Evolutionary conservation across 2,329 filamentous ascomycete species (phyloP).

Genomic region (Truncatella angustata): DNA sequence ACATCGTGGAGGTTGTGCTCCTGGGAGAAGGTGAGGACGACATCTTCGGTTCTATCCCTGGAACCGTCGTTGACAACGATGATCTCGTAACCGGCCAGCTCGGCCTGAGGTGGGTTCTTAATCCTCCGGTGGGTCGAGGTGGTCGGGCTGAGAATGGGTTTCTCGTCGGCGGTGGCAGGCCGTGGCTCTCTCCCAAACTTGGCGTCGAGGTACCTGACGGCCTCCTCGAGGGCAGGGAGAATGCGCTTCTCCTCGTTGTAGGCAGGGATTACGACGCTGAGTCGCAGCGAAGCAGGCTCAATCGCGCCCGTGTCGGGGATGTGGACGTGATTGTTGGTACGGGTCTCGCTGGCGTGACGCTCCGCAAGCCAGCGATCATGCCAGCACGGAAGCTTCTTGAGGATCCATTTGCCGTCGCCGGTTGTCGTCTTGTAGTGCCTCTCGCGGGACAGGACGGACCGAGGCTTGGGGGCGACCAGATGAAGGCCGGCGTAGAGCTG

Average conservation of each 20-base stretch:
- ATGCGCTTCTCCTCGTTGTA: constrained; percentile 92
- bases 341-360: constrained; percentile 49
- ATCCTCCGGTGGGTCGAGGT: constrained; percentile 33
- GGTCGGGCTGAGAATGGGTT: constrained; percentile 27
- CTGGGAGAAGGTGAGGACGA: constrained; percentile 76
- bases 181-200: constrained; percentile 59
- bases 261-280: constrained; percentile 90
- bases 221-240: constrained; percentile 82
- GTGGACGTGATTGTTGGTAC: constrained; percentile 31
- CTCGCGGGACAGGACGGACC: constrained; percentile 71
- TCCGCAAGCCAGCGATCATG: constrained; percentile 71
- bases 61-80: constrained; percentile 89
- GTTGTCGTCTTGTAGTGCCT: constrained; percentile 80
- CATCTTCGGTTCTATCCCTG: constrained; percentile 74
- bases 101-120: constrained; percentile 28
- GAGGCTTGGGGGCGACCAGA: constrained; percentile 77
- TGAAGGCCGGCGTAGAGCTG: constrained; percentile 68
- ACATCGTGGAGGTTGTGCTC: constrained; percentile 73
- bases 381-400: constrained; percentile 76
- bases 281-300: constrained; percentile 74
- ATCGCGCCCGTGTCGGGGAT: constrained; percentile 56
- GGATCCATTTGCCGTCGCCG: constrained; percentile 56
- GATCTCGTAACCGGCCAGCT: constrained; percentile 71
- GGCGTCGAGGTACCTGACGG: constrained; percentile 78
- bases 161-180: background rate